phyloP scores from a whole-genome alignment of 179 eudicot species.

The Nepenthes alata region DNA sequence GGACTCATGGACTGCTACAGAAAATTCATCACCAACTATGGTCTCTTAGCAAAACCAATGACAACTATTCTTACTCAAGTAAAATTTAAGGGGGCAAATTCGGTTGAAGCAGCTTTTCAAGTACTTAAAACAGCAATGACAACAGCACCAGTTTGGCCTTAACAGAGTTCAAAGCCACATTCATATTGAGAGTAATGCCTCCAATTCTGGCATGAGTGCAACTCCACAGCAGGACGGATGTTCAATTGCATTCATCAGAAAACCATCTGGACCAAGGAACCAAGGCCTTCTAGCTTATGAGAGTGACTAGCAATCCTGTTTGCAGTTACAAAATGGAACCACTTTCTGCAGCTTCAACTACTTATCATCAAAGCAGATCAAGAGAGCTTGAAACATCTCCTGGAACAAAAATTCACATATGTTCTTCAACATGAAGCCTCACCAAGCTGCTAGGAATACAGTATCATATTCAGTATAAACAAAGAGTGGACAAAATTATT shows the following conservation, averaged over 20 bases:
- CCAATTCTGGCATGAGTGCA: not conserved
- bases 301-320: not conserved
- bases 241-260: not conserved
- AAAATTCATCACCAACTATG: not conserved
- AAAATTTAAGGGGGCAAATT: not conserved
- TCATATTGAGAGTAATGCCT: not conserved
- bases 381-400: no score
- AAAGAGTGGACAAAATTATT: not conserved
- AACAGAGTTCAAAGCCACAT: not conserved
- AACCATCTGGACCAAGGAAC: not conserved
- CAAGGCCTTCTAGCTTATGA: not conserved
- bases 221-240: not conserved
- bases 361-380: not conserved
- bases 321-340: not conserved
- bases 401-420: not conserved
- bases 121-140: not conserved
- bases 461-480: not conserved
- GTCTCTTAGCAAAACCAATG: not conserved
- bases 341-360: not conserved
- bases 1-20: conserved; percentile 2
- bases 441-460: not conserved
- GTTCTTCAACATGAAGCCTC: not conserved
- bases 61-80: not conserved
- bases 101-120: not conserved
- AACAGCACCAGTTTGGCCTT: not conserved